phyloP scores from a whole-genome alignment of 768 basidiomycete genomes.

The Mycena filopes region DNA sequence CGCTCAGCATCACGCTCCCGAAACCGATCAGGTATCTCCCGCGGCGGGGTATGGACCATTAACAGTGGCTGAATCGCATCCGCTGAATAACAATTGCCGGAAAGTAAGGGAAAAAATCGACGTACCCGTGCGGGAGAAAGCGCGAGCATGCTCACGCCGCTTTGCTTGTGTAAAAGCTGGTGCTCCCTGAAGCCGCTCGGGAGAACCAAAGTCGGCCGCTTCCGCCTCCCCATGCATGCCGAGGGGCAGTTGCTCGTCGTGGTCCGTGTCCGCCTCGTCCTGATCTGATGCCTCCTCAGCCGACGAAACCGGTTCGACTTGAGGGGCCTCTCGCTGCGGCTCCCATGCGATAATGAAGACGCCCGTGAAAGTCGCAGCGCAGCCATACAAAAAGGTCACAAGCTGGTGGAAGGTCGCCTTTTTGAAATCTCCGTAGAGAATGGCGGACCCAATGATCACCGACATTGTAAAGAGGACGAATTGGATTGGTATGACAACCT shows the following conservation, averaged over 20 bases:
- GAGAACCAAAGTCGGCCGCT: conserved; percentile 51
- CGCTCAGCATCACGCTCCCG: conserved; percentile 46
- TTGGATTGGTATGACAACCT: conserved; percentile 94
- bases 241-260: conserved; percentile 46
- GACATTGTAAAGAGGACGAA: conserved; percentile 96
- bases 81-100: background rate
- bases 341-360: conserved; percentile 89
- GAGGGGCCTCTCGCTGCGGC: conserved; percentile 44
- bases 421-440: conserved; percentile 94
- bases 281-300: conserved; percentile 40
- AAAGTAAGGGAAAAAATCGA: conserved; percentile 11
- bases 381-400: conserved; percentile 88
- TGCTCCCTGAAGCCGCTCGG: conserved; percentile 60
- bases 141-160: conserved; percentile 70
- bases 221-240: background rate
- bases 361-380: conserved; percentile 88
- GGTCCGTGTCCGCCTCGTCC: conserved; percentile 38
- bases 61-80: conserved; percentile 62
- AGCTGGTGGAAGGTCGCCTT: conserved; percentile 84
- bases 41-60: conserved; percentile 72
- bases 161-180: conserved; percentile 61
- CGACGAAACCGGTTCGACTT: conserved; percentile 44
- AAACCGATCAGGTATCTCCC: conserved; percentile 49
- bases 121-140: conserved; percentile 80
- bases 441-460: conserved; percentile 91